These are phyloP conservation scores for Teratosphaeria nubilosa DNA, from an alignment of 2,329 filamentous ascomycete species.

Conservation along the genomic window DNA sequence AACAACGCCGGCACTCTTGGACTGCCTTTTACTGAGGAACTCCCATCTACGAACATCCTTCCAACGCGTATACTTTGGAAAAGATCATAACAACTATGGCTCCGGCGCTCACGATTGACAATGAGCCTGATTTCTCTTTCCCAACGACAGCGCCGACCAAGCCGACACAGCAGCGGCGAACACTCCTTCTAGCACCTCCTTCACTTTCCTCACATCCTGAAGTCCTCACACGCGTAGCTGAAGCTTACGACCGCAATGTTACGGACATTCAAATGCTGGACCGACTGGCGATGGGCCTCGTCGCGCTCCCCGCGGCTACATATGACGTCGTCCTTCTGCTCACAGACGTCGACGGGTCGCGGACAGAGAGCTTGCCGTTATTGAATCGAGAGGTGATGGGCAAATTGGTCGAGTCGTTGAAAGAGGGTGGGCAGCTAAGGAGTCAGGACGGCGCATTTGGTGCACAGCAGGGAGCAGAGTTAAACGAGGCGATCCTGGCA, in stretches of 20 bases:
- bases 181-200: conserved; percentile 79
- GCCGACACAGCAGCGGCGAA: conserved; percentile 39
- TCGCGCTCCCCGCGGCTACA: conserved; percentile 61
- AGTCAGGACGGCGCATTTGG: conserved; percentile 58
- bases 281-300: conserved; percentile 71
- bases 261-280: conserved; percentile 98
- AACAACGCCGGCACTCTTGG: background rate
- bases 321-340: conserved; percentile 83
- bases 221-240: conserved; percentile 60
- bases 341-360: conserved; percentile 61
- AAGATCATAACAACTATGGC: conserved; percentile 23
- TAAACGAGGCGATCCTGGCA: conserved; percentile 72
- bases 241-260: conserved; percentile 59
- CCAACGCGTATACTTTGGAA: background rate
- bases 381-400: conserved; percentile 59
- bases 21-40: background rate
- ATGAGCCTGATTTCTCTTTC: conserved; percentile 25
- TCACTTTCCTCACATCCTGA: conserved; percentile 80
- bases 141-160: conserved; percentile 15
- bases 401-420: conserved; percentile 60
- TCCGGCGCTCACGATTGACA: conserved; percentile 30
- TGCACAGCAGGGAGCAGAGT: conserved; percentile 37
- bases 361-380: conserved; percentile 53
- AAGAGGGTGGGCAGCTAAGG: conserved; percentile 55
- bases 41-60: background rate